Percentiles rank a stretch among this genome's conserved stretches.
phyloP scores from a whole-genome alignment of 164 flowering plant species.

The Annona squamosa region DNA sequence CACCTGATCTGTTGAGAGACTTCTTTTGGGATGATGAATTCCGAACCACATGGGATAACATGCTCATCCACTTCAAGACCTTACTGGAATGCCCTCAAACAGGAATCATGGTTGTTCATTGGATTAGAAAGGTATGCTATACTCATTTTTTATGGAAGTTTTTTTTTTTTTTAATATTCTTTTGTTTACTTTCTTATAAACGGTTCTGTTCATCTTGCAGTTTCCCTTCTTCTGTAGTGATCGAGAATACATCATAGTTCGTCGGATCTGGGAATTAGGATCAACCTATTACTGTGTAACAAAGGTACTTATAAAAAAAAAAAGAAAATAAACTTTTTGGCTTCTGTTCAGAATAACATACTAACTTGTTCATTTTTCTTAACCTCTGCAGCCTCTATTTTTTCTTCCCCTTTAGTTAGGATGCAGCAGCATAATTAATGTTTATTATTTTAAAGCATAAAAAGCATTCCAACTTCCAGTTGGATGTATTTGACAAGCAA shows the following conservation, averaged over 20 bases:
- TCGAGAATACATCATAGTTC: constrained; percentile 62
- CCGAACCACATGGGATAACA: constrained; percentile 64
- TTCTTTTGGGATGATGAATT: constrained; percentile 89
- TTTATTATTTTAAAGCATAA: no score
- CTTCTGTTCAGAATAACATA: no score
- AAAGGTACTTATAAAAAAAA: constrained; percentile 27
- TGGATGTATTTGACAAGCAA: no score
- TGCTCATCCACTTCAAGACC: constrained; percentile 42
- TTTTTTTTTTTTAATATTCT: not conserved
- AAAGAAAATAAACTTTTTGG: not conserved
- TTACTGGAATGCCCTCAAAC: constrained; percentile 56
- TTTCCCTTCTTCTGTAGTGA: constrained; percentile 83
- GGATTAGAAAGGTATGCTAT: constrained; percentile 61
- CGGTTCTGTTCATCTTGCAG: constrained; percentile 27
- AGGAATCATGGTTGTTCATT: constrained; percentile 62
- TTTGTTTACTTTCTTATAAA: not conserved
- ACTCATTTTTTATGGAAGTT: not conserved
- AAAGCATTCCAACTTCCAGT: no score
- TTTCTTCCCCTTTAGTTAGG: no score
- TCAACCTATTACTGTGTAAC: constrained; percentile 53
- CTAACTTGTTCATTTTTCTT: no score
- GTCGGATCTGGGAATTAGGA: constrained; percentile 73
- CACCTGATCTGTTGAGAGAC: constrained; percentile 67
- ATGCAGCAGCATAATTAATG: no score
- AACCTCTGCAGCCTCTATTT: no score